A percentile compares a stretch with the other conserved stretches of the same genome.
These are phyloP conservation scores for Penicillium sp. DNA, from an alignment of 2,329 filamentous ascomycete genomes.

Conservation along the genomic window DNA sequence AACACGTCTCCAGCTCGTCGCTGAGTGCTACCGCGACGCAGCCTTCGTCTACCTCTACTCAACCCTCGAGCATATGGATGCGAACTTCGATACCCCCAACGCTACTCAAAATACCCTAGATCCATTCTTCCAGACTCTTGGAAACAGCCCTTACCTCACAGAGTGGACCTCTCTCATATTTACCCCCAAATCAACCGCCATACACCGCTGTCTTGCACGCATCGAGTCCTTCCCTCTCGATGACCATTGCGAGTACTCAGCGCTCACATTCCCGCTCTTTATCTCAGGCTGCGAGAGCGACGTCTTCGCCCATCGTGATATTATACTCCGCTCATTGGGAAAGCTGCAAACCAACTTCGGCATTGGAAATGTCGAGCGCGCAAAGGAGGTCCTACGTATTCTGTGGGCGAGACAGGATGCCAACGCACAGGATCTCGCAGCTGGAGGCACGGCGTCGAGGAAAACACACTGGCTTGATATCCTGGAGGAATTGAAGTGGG, in stretches of 20 bases:
- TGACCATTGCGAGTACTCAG: constrained; percentile 36
- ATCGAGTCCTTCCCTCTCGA: constrained; percentile 29
- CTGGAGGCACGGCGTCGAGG: not conserved
- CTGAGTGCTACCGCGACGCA: constrained; percentile 37
- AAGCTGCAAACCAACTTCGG: constrained; percentile 34
- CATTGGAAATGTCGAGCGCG: constrained; percentile 34
- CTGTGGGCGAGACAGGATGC: constrained; percentile 27
- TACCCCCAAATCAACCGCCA: constrained; percentile 25
- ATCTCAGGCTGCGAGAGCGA: constrained; percentile 35
- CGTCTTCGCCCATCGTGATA: constrained; percentile 17
- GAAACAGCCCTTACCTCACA: not conserved
- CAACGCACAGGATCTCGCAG: not conserved
- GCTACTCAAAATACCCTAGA: not conserved
- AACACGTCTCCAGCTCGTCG: constrained; percentile 33
- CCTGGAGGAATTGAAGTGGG: constrained; percentile 31
- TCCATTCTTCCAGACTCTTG: not conserved
- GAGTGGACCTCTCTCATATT: constrained; percentile 23
- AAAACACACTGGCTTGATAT: constrained; percentile 32
- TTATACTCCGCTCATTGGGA: constrained; percentile 26
- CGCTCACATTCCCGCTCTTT: constrained; percentile 37
- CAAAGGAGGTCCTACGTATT: constrained; percentile 28
- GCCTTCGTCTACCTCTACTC: constrained; percentile 38
- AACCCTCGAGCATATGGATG: constrained; percentile 29
- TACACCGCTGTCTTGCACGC: constrained; percentile 26
- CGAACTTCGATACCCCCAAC: not conserved